A percentile compares a stretch with the other conserved stretches of the same genome.
These are phyloP conservation scores for Rhizopus delemar DNA, from an alignment of 371 early-diverging fungal species.

Conservation along the genomic window DNA sequence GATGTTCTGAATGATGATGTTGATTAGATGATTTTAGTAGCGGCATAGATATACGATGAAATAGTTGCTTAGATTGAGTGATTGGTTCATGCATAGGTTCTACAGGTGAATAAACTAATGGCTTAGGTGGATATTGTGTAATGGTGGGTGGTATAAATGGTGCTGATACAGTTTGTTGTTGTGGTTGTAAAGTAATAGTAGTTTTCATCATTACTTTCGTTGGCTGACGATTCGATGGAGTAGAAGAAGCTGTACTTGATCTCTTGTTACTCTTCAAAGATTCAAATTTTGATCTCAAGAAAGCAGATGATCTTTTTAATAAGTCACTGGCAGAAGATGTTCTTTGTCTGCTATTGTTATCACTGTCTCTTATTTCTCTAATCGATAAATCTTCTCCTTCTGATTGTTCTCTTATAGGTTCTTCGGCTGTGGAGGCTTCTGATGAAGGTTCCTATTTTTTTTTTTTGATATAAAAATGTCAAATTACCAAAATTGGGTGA, in stretches of 20 bases:
- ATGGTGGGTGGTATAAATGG: constrained; percentile 36
- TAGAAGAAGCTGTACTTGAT: constrained; percentile 2
- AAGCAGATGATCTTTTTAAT: constrained; percentile 47
- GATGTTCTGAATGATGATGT: constrained; percentile 1
- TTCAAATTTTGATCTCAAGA: constrained; percentile 44
- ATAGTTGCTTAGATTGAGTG: constrained; percentile 9
- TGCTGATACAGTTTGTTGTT: constrained; percentile 9
- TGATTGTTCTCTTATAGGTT: constrained; percentile 3
- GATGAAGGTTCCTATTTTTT: constrained; percentile 21
- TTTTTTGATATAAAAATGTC: constrained; percentile 11
- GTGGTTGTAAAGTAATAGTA: constrained; percentile 28
- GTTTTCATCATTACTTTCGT: constrained; percentile 45
- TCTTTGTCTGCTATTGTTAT: constrained; percentile 7
- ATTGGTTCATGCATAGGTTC: constrained; percentile 25
- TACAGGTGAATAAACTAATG: constrained; percentile 46
- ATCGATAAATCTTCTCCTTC: background rate
- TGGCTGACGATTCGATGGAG: constrained; percentile 15
- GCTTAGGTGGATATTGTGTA: constrained; percentile 50
- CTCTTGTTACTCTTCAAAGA: constrained; percentile 16
- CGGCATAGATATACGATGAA: constrained; percentile 33
- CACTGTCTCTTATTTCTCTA: background rate
- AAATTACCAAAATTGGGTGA: constrained; percentile 26
- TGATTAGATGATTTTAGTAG: constrained; percentile 16
- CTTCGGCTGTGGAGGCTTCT: constrained; percentile 19
- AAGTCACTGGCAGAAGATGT: constrained; percentile 40